Evolutionary conservation across 371 early-diverging fungal genomes (phyloP).

Genomic region (Massospora cicadina): DNA sequence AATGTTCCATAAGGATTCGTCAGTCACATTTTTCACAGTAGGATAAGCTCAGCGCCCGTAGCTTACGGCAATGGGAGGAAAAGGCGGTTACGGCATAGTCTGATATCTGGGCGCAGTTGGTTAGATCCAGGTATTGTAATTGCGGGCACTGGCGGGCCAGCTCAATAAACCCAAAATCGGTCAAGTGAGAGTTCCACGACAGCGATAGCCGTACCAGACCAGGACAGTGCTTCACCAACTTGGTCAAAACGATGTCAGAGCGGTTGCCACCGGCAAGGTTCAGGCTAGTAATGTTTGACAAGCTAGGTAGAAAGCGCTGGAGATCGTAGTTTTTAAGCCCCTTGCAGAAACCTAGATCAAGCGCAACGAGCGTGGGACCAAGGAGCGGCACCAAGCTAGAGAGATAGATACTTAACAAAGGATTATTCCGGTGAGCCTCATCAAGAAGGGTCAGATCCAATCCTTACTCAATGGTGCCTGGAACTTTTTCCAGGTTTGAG

Average conservation of each 20-base stretch:
- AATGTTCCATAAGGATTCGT: slow-evolving; percentile 10
- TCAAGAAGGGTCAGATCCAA: slow-evolving; percentile 14
- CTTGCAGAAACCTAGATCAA: slow-evolving; percentile 16
- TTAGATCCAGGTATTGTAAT: slow-evolving; percentile 24
- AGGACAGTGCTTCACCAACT: slow-evolving; percentile 14
- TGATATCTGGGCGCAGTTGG: slow-evolving; percentile 29
- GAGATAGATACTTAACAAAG: slow-evolving; percentile 12
- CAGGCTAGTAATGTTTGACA: slow-evolving; percentile 10
- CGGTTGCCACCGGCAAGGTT: slow-evolving; percentile 16
- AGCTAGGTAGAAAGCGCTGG: slow-evolving; percentile 13
- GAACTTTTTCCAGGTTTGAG: neutral
- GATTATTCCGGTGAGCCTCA: slow-evolving; percentile 14
- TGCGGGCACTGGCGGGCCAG: slow-evolving; percentile 22
- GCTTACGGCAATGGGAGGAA: slow-evolving; percentile 11
- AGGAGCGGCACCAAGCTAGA: slow-evolving; percentile 12
- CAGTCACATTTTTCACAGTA: slow-evolving; percentile 15
- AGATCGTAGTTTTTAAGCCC: slow-evolving; percentile 15
- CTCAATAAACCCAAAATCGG: slow-evolving; percentile 14
- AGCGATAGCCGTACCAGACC: slow-evolving; percentile 11
- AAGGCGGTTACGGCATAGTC: slow-evolving; percentile 22
- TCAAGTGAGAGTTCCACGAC: slow-evolving; percentile 15
- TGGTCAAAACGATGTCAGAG: slow-evolving; percentile 14
- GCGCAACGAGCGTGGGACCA: slow-evolving; percentile 8
- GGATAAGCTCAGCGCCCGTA: slow-evolving; percentile 13
- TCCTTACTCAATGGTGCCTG: slow-evolving; percentile 7